These are phyloP conservation scores for Ophiostoma sp. DNA, from an alignment of 2,329 filamentous ascomycete genomes.

Conservation along the genomic window DNA sequence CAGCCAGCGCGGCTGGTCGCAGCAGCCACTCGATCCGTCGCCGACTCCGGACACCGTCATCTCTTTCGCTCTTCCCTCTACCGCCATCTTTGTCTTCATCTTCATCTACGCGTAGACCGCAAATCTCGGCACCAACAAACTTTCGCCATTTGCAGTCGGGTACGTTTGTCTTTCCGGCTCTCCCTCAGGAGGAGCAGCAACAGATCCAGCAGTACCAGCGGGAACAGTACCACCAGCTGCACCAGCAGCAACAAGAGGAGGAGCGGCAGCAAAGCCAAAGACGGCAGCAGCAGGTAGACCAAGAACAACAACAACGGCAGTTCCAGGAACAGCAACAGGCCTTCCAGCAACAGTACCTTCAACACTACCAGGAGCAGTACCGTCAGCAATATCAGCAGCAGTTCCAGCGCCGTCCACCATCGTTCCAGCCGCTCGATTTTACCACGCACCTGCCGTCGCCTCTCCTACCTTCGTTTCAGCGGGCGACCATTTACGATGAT, in stretches of 20 bases:
- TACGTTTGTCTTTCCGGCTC: slow-evolving; percentile 25
- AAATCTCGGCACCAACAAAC: slow-evolving; percentile 60
- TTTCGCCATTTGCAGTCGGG: slow-evolving; percentile 58
- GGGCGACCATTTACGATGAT: slow-evolving; percentile 35
- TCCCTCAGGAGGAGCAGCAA: slow-evolving; percentile 16
- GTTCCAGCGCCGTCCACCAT: slow-evolving; percentile 37
- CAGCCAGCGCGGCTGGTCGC: slow-evolving; percentile 24
- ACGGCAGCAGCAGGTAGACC: background rate
- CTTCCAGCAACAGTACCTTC: slow-evolving; percentile 19
- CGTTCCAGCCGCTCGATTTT: slow-evolving; percentile 58
- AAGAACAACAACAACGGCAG: slow-evolving; percentile 20
- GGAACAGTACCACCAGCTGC: background rate
- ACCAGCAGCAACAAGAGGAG: slow-evolving; percentile 5
- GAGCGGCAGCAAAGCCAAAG: background rate
- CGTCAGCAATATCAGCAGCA: slow-evolving; percentile 24
- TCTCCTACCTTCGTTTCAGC: slow-evolving; percentile 54
- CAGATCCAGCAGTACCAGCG: slow-evolving; percentile 10
- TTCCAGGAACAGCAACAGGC: slow-evolving; percentile 30
- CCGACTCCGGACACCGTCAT: slow-evolving; percentile 43
- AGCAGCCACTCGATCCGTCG: slow-evolving; percentile 50
- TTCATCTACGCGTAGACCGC: slow-evolving; percentile 43
- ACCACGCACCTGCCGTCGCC: slow-evolving; percentile 53
- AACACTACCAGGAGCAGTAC: slow-evolving; percentile 23
- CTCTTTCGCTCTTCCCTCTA: slow-evolving; percentile 31
- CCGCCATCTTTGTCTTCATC: slow-evolving; percentile 31